Base-by-base conservation (phyloP, 345 rosid genomes). In the Populus pruinosa region DNA sequence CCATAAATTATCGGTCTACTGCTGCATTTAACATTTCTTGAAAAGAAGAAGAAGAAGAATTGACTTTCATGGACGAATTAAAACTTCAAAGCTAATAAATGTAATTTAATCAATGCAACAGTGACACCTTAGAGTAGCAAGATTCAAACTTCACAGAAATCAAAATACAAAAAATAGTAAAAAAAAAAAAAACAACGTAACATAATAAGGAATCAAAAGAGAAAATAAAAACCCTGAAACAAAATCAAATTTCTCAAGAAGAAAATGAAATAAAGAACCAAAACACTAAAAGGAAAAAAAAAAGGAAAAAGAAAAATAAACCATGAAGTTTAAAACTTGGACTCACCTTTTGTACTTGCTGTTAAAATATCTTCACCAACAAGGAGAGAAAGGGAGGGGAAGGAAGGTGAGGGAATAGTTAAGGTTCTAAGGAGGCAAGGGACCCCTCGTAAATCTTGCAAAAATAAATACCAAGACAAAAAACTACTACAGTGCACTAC, bases 51-150 rank as follows among this genome's bases (percentile, higher is more conserved):
- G 4, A 76, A 36, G 47, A 43, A 43, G 47, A 43, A 10, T 10
- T 6, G 23, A 55, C 43, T 11, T 68, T 25, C 74, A 6, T 23
- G 70, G 35, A 69, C 2, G 12, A 47, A 23, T 64, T 67, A 23
- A 72, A 79, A 68, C 67, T 3, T 29, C 3, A 55, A 47, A 47
- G 53, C 53, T 14, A 47, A 47, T 16, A 47, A 55, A 55, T 55
- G 25, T 9, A 55, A 20, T 55, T 2, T 55, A 64, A 80, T 74
- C 77, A 83, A 89, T 89, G 85, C 82, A 89, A 86, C 87, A 87
- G 92, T 86, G 80, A 71, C 76, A 35, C 77, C 76, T 11, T 14
- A 36, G 62, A 82, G 31, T 55, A 55, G 11, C n/a, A 77, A 49
- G 74, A 70, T 76, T 71, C 49, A 73, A 67, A 73, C 81, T 81